These are phyloP conservation scores for Crotalaria pallida DNA, from an alignment of 306 rosid genomes.

Conservation along the genomic window DNA sequence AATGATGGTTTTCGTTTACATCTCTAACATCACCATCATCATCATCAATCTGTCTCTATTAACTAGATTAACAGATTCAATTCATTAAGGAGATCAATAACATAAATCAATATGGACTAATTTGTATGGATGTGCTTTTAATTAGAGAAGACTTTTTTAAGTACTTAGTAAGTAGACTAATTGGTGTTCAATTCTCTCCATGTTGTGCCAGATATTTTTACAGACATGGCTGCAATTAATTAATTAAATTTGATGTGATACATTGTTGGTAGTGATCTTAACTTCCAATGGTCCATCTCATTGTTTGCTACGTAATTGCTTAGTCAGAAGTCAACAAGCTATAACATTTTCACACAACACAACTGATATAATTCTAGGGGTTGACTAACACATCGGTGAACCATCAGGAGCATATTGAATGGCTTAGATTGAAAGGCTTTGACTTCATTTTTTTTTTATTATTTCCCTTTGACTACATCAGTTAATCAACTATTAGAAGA, in stretches of 20 bases:
- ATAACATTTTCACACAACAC: conserved; percentile 28
- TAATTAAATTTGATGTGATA: conserved; percentile 43
- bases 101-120: background rate
- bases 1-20: conserved; percentile 30
- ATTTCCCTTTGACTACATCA: no score
- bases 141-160: background rate
- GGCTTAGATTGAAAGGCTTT: conserved; percentile 34
- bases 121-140: background rate
- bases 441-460: conserved; percentile 16
- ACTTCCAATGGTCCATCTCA: conserved; percentile 23
- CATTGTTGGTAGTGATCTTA: conserved; percentile 25
- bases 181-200: background rate
- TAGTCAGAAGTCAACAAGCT: conserved; percentile 49
- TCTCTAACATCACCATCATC: conserved; percentile 22
- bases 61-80: conserved; percentile 17
- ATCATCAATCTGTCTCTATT: conserved; percentile 18
- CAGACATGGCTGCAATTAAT: background rate
- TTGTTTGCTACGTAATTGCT: conserved; percentile 16
- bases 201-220: conserved; percentile 23
- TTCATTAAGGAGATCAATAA: conserved; percentile 12
- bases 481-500: background rate
- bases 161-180: conserved; percentile 2
- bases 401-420: conserved; percentile 31
- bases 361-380: conserved; percentile 32
- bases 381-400: conserved; percentile 35